Evolutionary conservation across 31 red algal genomes (phyloP), one percentile per base, ranked within the genome.

Genomic region (Asparagopsis taxiformis): DNA sequence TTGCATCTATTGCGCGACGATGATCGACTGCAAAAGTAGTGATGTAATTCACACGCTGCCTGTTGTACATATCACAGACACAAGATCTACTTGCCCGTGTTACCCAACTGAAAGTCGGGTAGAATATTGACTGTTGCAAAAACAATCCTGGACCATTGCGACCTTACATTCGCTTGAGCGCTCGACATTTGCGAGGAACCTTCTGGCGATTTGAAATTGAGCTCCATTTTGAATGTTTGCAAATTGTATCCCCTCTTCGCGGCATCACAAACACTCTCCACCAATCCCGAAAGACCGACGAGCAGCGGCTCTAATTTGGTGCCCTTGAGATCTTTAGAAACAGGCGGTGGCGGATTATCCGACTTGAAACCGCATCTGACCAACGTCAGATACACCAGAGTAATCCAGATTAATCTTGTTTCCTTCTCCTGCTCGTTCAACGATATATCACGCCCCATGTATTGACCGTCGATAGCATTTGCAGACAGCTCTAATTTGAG

Each of bases 151-250:
- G 74, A 58, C 63, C 71, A 88, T 38, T 88, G 84, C 31, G 51
- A 62, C 0, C 70, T 59, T 28, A 88, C 70, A 51, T 73, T 88
- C 13, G 64, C 70, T 41, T 77, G 57, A 48, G 44, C 50, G 11
- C 52, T 46, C 34, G 52, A 36, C 23, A 57, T 11, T n/a, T 28
- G 7, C 20, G 67, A 70, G 15, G 37, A 43, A 11, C 78, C 55
- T 17, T 59, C 55, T 32, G 68, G 53, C 6, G 19, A 51, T 13
- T 50, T 76, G 44, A 88, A 41, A 50, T 30, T 79, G 19, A 77
- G 84, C 56, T 88, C 84, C 50, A 88, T 37, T 57, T 88, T 88
- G 57, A 62, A 77, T 16, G 72, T 59, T 31, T 72, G 65, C 48
- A 88, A 50, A 55, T 68, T 58, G 32, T 77, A 77, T 15, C 84